Percentiles rank a stretch among this genome's conserved stretches.
Evolutionary conservation across 108 stramenopile genomes (phyloP).

Genomic region (Epithemia pelagica): DNA sequence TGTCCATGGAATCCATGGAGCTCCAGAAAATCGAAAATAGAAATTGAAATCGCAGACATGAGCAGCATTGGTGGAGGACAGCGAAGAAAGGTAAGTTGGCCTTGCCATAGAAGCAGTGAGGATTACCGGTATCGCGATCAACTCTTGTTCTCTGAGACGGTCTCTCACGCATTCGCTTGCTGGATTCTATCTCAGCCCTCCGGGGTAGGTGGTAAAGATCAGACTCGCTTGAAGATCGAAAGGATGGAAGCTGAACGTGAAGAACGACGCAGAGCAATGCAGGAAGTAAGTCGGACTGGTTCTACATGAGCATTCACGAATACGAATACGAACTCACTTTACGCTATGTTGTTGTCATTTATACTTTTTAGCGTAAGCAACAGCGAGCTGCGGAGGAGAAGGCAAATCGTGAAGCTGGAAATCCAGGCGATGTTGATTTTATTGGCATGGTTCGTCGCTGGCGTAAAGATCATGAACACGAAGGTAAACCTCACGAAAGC

Average conservation of each 20-base stretch:
- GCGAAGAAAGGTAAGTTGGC: not conserved
- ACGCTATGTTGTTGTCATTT: too few species aligned
- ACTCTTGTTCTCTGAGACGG: too few species aligned
- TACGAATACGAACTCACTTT: not conserved
- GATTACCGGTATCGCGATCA: too few species aligned
- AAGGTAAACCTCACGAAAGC: constrained; percentile 19
- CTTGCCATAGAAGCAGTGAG: too few species aligned
- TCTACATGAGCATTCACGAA: too few species aligned
- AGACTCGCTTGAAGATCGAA: constrained; percentile 67
- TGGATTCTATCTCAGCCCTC: not conserved
- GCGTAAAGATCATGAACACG: constrained; percentile 50
- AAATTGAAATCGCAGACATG: too few species aligned
- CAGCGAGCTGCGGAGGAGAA: constrained; percentile 73
- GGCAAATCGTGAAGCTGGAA: constrained; percentile 79
- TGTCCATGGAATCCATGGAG: too few species aligned
- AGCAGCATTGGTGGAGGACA: not conserved
- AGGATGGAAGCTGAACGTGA: constrained; percentile 85
- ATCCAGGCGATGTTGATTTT: constrained; percentile 98
- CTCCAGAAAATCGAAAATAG: too few species aligned
- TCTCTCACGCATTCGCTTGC: too few species aligned
- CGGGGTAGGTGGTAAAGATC: constrained; percentile 29
- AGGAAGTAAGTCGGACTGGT: constrained; percentile 27
- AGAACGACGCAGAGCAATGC: constrained; percentile 73
- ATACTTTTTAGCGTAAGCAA: constrained; percentile 27
- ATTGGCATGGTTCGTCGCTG: constrained; percentile 87